Evolutionary conservation across 352 stramenopile species (phyloP), one percentile per base, ranked within the genome.

Genomic region (Hyaloperonospora brassicae): DNA sequence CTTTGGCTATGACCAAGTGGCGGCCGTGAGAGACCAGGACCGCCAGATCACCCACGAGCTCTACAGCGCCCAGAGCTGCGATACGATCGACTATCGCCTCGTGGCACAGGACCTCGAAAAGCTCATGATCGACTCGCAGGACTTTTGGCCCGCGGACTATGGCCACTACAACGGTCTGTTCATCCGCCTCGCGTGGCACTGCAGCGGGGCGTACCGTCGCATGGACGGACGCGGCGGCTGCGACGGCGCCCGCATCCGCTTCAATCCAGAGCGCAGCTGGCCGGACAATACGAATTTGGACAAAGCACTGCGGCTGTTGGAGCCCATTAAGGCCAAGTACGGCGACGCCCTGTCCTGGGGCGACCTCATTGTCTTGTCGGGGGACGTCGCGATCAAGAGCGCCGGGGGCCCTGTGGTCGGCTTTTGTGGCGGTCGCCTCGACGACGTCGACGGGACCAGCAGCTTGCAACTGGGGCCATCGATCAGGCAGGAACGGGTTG

Each of bases 331-430:
- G 59, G 38, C 51, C 21, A 88, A 86, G 53, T 84, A 84, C 58
- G 75, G 75, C 27, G 43, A 66, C 24, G 61, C 46, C 0, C 80
- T 97, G 25, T 86, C 73, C 13, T 97, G 97, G 73, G 87, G 85
- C 1, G 95, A 98, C 71, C 68, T 98, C n/a, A 98, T 93, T 60
- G 96, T 93, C 7, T 81, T 97, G 27, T 88, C 89, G 21, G 92
- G 89, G 13, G 72, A 84, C 35, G 72, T 92, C 31, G 91, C 92
- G 9, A 91, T 98, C 27, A 86, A 97, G 68, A 78, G 95, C 57
- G 87, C 94, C 55, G 93, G 92, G 17, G 94, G 94, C 5, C 93
- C 95, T n/a, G 79, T 81, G 24, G 85, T 98, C 57, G 70, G 70
- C 24, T 98, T 93, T 69, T 73, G 70, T 13, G 93, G 92, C 51